Conservation (phyloP, 495 filamentous ascomycete species). For the Achaetomiella virescens region DNA sequence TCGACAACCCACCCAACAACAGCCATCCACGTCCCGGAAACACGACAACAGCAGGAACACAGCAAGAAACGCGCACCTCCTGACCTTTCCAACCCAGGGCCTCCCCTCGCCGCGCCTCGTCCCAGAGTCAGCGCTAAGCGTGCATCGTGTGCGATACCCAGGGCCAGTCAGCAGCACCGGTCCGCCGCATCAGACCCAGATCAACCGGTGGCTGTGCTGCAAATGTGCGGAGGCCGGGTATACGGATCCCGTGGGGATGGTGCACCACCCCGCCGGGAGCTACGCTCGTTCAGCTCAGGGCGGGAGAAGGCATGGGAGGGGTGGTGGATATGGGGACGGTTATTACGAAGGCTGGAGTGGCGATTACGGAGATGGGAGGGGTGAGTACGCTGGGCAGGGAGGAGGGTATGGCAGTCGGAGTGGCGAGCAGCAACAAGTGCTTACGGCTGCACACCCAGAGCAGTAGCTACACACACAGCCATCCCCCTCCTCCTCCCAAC, state of each 20-base stretch:
- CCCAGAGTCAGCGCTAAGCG: neutral
- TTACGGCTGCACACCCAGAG: neutral
- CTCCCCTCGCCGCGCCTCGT: slow-evolving; percentile 18
- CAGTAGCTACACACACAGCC: neutral
- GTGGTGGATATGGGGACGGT: neutral
- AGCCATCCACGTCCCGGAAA: too few species aligned
- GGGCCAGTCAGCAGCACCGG: too few species aligned
- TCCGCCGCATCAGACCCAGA: slow-evolving; percentile 7
- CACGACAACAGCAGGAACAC: too few species aligned
- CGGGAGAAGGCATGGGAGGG: too few species aligned
- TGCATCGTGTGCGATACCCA: slow-evolving; percentile 9
- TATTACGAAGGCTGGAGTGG: too few species aligned
- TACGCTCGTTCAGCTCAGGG: too few species aligned
- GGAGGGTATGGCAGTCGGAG: neutral
- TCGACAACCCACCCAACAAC: too few species aligned
- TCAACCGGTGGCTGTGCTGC: slow-evolving; percentile 29
- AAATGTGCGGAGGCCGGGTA: slow-evolving; percentile 18
- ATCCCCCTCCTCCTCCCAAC: neutral
- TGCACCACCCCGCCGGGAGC: slow-evolving; percentile 6
- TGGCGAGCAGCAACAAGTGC: neutral
- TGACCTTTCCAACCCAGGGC: slow-evolving; percentile 24
- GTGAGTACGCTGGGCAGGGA: too few species aligned
- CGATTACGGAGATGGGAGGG: too few species aligned
- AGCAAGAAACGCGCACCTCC: slow-evolving; percentile 19
- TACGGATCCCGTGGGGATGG: slow-evolving; percentile 21